Evolutionary conservation across 257 asterid genomes (phyloP).

Genomic region (Lavandula angustifolia): DNA sequence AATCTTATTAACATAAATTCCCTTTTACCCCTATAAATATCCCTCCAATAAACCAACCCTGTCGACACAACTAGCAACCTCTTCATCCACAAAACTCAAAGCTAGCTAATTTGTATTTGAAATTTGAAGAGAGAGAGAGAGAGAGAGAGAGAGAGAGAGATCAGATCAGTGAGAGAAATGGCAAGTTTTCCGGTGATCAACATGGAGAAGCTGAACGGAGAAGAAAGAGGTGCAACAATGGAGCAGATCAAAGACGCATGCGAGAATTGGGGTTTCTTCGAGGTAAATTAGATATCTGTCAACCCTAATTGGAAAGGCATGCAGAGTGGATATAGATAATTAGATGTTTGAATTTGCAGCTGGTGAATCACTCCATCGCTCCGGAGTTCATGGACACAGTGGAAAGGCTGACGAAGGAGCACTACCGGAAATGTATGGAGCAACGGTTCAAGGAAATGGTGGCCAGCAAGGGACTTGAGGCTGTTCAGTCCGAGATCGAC

Average conservation of each 20-base stretch:
- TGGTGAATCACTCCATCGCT: slow-evolving; percentile 54
- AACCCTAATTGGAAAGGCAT: too few species aligned
- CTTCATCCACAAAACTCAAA: slow-evolving; percentile 2
- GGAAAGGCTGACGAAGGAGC: slow-evolving; percentile 58
- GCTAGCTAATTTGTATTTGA: too few species aligned
- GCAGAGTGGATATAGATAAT: background rate
- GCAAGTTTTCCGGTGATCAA: slow-evolving; percentile 52
- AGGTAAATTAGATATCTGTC: slow-evolving; percentile 29
- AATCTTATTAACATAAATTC: too few species aligned
- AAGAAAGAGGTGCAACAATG: slow-evolving; percentile 47
- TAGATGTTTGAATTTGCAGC: slow-evolving; percentile 21
- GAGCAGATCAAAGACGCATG: slow-evolving; percentile 52
- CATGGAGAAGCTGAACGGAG: slow-evolving; percentile 55
- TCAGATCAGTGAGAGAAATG: slow-evolving; percentile 23
- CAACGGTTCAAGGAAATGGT: slow-evolving; percentile 59
- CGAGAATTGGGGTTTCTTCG: slow-evolving; percentile 65
- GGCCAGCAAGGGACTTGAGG: slow-evolving; percentile 51
- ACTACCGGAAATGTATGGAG: slow-evolving; percentile 58
- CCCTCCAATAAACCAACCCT: slow-evolving; percentile 1
- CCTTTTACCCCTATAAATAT: slow-evolving; percentile 38
- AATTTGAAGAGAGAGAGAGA: background rate
- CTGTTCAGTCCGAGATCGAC: slow-evolving; percentile 49
- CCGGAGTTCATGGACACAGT: slow-evolving; percentile 56
- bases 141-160: background rate
- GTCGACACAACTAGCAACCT: background rate